Evolutionary conservation across 1,284 basidiomycete genomes (phyloP), one percentile per base, ranked within the genome.

Genomic region (Irpex lacteus): DNA sequence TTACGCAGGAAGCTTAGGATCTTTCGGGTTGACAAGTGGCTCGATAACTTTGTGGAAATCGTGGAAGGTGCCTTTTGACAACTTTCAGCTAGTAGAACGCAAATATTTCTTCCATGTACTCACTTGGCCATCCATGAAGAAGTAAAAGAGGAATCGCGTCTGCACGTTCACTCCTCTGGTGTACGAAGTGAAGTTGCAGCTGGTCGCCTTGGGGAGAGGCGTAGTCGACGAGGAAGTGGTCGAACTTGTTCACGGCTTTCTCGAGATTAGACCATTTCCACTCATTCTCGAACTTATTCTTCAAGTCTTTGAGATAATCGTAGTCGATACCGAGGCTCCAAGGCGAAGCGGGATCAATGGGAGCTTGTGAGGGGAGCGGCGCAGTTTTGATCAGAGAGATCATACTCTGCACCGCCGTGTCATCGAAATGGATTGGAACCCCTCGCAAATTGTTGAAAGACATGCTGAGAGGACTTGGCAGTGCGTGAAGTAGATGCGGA

Each of bases 111-210:
- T 18, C 11, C n/a, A 54, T 11, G n/a, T 19, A 11, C n/a, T 54
- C 65, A 68, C 67, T 61, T 47, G 67, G 65, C 67, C 67, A 68
- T 9, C 67, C 67, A 44, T 68, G 65, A n/a, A 64, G 26, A 32
- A 68, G 44, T 5, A 68, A 26, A 32, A 68, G 54, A n/a, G 67
- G 67, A 13, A 66, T 60, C 4, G 67, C 67, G 49, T 68, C 67
- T 8, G 52, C 38, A 11, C 65, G 34, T 15, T 55, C 2, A 19
- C 65, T 65, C 54, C 49, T 55, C 9, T 65, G 58, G 50, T 68
- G 63, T 2, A 68, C 65, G 61, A 63, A 68, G 49, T 68, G 67
- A 26, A 68, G 9, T 5, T 32, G 60, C 13, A 68, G 57, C 2
- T 57, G 32, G 50, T 68, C 67, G 2, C 34, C 54, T 32, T 56